Evolutionary conservation across 2,329 filamentous ascomycete species (phyloP), one percentile per base, ranked within the genome.

Genomic region (Colletotrichum eremochloae): DNA sequence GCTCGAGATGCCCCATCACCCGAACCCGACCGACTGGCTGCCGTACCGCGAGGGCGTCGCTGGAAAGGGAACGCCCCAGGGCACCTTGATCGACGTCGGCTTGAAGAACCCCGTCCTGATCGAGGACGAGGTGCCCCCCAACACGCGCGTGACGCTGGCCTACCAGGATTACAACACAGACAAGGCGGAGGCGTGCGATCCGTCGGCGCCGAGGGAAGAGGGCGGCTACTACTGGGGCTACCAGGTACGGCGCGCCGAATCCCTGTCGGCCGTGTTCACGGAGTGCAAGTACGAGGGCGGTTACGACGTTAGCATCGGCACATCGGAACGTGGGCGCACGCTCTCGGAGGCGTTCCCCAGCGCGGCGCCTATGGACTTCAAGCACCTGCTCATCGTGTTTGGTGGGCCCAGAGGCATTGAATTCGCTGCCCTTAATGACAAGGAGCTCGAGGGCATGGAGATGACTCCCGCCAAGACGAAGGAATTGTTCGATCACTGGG

Each of bases 161-260:
- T 90, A 95, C 75, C 83, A 87, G 20, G 81, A 86, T 20, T 80
- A 86, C 67, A 80, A 85, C 67, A 82, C 84, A 24, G 78, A 82
- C 80, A 79, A 72, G 74, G 90, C 89, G 1, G 87, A 91, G 66
- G 88, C 91, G 20, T 91, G 96, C 3, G 86, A 91, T 46, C 93
- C 94, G 0, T 85, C 88, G 36, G 83, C 87, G 3, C 94, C 94
- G 1, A 88, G 94, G 69, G 92, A 92, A 64, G 90, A 95, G 74
- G 89, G 86, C 1, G 94, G 94, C 0, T 96, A 94, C 81, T 97
- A 95, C 82, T 97, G 94, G 94, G 94, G 94, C 57, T 97, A 93
- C 80, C 87, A 84, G 11, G 90, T 95, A 4, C 89, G 94, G 36
- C 89, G 87, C 73, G 91, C 91, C 46, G 77, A 81, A 5, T 91